These are phyloP conservation scores for Lathyrus sativus DNA, from an alignment of 306 rosid genomes.

Conservation along the genomic window DNA sequence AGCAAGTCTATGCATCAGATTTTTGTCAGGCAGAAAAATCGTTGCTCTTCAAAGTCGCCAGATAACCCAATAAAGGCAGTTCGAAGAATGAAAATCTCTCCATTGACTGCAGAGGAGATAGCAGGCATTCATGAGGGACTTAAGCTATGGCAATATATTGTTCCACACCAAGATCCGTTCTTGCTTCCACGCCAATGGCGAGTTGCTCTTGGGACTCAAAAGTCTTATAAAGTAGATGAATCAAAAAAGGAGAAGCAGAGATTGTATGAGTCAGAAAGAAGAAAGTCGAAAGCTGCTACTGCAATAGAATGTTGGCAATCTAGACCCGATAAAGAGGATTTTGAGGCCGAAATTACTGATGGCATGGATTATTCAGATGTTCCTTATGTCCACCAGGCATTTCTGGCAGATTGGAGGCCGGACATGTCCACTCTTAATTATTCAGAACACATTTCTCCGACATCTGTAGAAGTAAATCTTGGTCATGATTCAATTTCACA, in stretches of 20 bases:
- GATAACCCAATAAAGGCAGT: constrained; percentile 95
- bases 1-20: constrained; percentile 92
- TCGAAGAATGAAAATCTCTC: constrained; percentile 89
- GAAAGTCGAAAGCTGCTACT: constrained; percentile 52
- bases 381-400: constrained; percentile 78
- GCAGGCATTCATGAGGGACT: constrained; percentile 86
- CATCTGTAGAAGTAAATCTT: constrained; percentile 52
- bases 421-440: constrained; percentile 41
- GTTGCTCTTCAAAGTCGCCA: constrained; percentile 84
- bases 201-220: constrained; percentile 84
- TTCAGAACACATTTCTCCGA: constrained; percentile 43
- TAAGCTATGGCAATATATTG: constrained; percentile 75
- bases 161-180: constrained; percentile 92
- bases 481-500: constrained; percentile 41
- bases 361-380: constrained; percentile 55
- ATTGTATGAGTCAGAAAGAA: too few relatives aligned
- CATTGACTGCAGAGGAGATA: constrained; percentile 77
- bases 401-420: constrained; percentile 88
- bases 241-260: constrained; percentile 70
- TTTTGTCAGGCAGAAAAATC: constrained; percentile 95
- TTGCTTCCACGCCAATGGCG: constrained; percentile 92
- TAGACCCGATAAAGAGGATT: constrained; percentile 63
- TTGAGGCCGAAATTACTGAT: constrained; percentile 55
- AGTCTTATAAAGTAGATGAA: constrained; percentile 75
- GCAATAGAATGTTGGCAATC: constrained; percentile 50